Base-by-base conservation (phyloP, 1,139 yeast species). In the Suhomyces chickasaworum region DNA sequence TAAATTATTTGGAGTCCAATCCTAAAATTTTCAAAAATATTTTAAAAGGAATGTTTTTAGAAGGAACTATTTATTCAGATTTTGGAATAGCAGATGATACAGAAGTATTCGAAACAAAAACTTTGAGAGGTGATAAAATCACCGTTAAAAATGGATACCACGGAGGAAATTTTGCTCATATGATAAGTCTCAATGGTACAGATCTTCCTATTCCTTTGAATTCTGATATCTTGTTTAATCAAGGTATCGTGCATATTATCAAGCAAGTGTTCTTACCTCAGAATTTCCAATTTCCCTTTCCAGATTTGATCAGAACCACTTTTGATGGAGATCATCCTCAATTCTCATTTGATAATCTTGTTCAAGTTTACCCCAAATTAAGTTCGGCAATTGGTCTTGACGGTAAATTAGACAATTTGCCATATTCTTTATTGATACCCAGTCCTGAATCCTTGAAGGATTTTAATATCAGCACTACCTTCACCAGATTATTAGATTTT, bases 201-300 rank as follows among this genome's bases (percentile, higher is more conserved):
- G 43, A 49, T 7, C 42, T 73, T 10, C 50, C 64, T 10, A 47
- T 74, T 2, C 71, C 73, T 0, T 71, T 74, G 42, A 76, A 81
- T 49, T 71, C 82, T 1, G 97, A 93, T 61, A 75, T 89, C 7
- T 62, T 93, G 15, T 91, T 88, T 61, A 83, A 80, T 51, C 85
- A 86, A 59, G 99, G 98, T 0, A 97, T 91, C 0, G 80, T 89
- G 2, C 98, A 90, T 60, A 81, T 91, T 1, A 69, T 87, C 5
- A 68, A 75, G 38, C 64, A 75, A 9, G 71, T 89, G 0, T 59
- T 80, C 1, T 66, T 89, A 8, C 96, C 97, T 0, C 63, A 67
- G 0, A 64, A 69, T 27, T 66, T 91, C 27, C 63, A 71, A 8
- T 77, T 93, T 3, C 65, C 84, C 0, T 67, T 88, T 15, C 46